phyloP scores from a whole-genome alignment of 176 grass and related monocot species.

The Puccinellia tenuiflora region DNA sequence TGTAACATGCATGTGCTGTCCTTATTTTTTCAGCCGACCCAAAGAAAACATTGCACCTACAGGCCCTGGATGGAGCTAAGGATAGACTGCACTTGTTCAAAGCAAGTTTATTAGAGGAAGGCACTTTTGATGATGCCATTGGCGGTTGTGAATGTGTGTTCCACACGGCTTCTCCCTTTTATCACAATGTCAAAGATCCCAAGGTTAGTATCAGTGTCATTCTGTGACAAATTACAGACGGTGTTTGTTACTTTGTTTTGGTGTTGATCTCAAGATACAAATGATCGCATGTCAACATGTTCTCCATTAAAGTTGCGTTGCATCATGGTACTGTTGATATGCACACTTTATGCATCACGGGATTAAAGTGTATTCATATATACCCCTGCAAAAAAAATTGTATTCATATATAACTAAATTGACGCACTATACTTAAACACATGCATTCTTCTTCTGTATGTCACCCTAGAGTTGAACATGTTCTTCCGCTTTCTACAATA shows the following conservation, averaged over 20 bases:
- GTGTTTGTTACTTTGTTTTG: background rate
- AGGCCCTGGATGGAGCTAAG: slow-evolving; percentile 35
- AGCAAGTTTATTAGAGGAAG: slow-evolving; percentile 51
- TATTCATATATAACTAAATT: background rate
- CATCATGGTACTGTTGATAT: background rate
- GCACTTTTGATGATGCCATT: slow-evolving; percentile 36
- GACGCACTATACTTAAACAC: background rate
- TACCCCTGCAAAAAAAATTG: background rate
- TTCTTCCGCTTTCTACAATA: background rate
- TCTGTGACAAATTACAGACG: background rate
- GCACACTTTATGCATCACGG: background rate
- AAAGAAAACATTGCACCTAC: slow-evolving; percentile 49
- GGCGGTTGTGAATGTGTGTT: slow-evolving; percentile 47
- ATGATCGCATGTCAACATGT: background rate
- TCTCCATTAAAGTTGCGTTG: background rate
- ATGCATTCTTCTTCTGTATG: background rate
- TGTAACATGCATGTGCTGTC: background rate
- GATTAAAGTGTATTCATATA: background rate
- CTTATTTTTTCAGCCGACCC: slow-evolving; percentile 36
- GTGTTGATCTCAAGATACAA: slow-evolving; percentile 7
- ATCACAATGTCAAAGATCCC: slow-evolving; percentile 42
- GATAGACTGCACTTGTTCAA: slow-evolving; percentile 54
- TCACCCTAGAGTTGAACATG: background rate
- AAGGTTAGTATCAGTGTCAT: slow-evolving; percentile 22
- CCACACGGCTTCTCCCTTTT: slow-evolving; percentile 60